phyloP scores from a whole-genome alignment of 2,329 filamentous ascomycete species.

The Phialophora macrospora region DNA sequence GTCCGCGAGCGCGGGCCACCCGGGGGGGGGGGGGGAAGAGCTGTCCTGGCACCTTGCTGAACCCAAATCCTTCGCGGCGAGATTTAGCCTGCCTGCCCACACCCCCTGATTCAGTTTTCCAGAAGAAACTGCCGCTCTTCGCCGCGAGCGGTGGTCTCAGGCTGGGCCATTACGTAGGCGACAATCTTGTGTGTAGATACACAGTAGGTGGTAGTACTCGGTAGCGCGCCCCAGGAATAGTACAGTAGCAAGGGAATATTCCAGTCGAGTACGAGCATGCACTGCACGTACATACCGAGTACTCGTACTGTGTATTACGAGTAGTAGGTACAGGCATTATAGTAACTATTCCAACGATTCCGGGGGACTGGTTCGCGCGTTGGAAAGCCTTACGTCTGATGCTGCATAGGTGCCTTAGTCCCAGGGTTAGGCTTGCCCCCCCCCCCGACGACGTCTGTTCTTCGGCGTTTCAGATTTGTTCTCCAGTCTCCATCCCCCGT shows the following conservation, averaged over 20 bases:
- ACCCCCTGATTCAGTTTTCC: constrained; percentile 33
- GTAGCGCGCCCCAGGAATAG: no score
- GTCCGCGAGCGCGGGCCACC: neutral
- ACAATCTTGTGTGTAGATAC: no score
- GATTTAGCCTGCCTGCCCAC: constrained; percentile 6
- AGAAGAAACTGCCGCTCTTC: constrained; percentile 21
- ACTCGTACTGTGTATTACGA: no score
- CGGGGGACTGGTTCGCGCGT: constrained; percentile 22
- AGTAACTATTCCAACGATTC: constrained; percentile 11
- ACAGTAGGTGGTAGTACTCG: no score
- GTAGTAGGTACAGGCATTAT: neutral
- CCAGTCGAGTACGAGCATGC: no score
- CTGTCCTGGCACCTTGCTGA: neutral
- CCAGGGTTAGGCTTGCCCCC: neutral
- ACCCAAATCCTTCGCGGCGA: constrained; percentile 5
- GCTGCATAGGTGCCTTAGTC: constrained; percentile 5
- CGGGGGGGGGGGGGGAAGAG: neutral
- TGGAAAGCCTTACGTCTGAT: neutral
- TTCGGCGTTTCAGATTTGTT: neutral
- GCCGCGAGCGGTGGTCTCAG: no score
- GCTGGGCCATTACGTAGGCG: no score
- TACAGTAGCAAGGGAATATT: no score
- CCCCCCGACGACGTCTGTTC: neutral
- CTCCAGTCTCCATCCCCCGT: neutral
- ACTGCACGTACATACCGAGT: no score